A percentile compares a stretch with the other conserved stretches of the same genome.
phyloP scores from a whole-genome alignment of 805 yeast genomes.

The Yarrowia bubula region DNA sequence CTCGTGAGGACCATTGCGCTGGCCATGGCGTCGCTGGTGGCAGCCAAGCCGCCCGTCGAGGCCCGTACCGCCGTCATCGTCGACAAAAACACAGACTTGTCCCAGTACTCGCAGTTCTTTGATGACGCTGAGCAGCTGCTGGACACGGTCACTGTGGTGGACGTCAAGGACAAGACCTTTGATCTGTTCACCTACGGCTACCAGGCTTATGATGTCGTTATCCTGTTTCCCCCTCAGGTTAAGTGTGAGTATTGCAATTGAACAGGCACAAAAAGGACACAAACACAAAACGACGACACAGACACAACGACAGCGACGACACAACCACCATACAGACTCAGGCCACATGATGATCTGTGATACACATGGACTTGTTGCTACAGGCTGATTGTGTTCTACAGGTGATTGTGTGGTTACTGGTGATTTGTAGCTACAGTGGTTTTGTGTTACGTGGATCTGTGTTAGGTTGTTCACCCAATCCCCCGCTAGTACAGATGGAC shows the following conservation, averaged over 20 bases:
- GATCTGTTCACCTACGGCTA: constrained; percentile 45
- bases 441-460: background rate
- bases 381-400: too few relatives aligned
- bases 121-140: constrained; percentile 31
- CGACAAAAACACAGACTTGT: constrained; percentile 34
- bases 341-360: too few relatives aligned
- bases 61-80: constrained; percentile 38
- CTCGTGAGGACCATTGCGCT: constrained; percentile 1
- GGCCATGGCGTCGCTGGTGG: constrained; percentile 15
- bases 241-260: constrained; percentile 21
- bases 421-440: background rate
- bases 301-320: too few relatives aligned
- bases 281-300: too few relatives aligned
- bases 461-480: too few relatives aligned
- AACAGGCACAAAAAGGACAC: too few relatives aligned
- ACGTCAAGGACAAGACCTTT: constrained; percentile 38
- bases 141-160: constrained; percentile 32
- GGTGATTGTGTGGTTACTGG: too few relatives aligned
- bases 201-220: constrained; percentile 52
- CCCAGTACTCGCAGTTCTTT: constrained; percentile 29
- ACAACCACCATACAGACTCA: too few relatives aligned
- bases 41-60: constrained; percentile 29
- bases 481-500: too few relatives aligned
- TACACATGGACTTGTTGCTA: too few relatives aligned
- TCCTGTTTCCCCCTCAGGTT: constrained; percentile 53